Conservation (phyloP, 129 eudicot genomes). For the Arctium minus region DNA sequence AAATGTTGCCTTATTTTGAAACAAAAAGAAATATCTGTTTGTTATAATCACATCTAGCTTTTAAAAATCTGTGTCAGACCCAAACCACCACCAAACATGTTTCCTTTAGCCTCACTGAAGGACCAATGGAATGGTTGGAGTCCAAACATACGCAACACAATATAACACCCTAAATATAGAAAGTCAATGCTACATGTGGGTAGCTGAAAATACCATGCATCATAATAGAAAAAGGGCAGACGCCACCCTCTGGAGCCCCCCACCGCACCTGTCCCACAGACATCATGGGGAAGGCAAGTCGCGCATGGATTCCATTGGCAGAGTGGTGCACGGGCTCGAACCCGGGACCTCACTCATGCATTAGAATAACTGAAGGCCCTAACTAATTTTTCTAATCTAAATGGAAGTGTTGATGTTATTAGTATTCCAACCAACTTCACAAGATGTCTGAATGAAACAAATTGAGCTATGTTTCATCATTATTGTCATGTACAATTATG, state of each 20-base stretch:
- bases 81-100: background rate
- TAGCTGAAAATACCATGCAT: background rate
- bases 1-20: background rate
- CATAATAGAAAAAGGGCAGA: background rate
- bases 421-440: constrained; percentile 6
- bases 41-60: background rate
- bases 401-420: background rate
- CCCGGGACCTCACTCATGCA: background rate
- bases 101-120: background rate
- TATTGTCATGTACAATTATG: background rate
- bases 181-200: background rate
- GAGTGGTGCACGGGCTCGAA: background rate
- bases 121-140: background rate
- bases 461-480: background rate
- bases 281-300: background rate
- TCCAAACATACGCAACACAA: background rate
- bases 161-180: constrained; percentile 1
- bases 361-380: background rate
- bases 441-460: constrained; percentile 8
- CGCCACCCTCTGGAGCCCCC: background rate
- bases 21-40: background rate
- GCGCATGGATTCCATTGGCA: background rate
- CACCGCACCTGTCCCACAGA: background rate
- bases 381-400: background rate
- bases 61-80: background rate